phyloP scores from a whole-genome alignment of 1,284 basidiomycete species.

The Melampsora occidentalis region DNA sequence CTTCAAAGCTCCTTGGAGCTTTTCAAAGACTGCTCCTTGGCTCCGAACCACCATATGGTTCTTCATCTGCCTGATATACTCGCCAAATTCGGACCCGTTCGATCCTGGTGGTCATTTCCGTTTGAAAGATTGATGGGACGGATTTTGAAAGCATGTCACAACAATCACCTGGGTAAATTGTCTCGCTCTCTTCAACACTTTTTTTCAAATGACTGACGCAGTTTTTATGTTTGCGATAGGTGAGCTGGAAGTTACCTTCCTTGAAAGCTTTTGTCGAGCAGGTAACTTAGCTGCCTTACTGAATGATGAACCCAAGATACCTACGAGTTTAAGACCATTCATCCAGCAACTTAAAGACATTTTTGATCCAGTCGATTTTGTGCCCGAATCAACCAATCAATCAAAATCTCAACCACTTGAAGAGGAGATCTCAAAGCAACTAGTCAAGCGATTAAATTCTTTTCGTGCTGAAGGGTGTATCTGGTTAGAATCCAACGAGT shows the following conservation, averaged over 20 bases:
- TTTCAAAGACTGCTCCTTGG: background rate
- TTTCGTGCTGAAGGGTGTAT: too few relatives aligned
- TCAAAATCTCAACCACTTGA: too few relatives aligned
- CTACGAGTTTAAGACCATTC: too few relatives aligned
- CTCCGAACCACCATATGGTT: slow-evolving; percentile 12
- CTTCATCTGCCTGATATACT: slow-evolving; percentile 10
- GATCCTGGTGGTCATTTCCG: slow-evolving; percentile 30
- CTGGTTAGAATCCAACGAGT: background rate
- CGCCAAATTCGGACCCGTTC: slow-evolving; percentile 6
- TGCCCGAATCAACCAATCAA: background rate
- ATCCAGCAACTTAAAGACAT: too few relatives aligned
- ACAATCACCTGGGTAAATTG: slow-evolving; percentile 7
- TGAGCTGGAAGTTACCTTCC: background rate
- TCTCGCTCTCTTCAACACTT: background rate
- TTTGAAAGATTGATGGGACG: slow-evolving; percentile 17
- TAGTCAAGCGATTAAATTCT: too few relatives aligned
- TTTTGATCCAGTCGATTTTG: too few relatives aligned
- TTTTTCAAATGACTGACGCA: background rate
- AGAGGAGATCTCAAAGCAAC: too few relatives aligned
- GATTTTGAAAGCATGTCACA: slow-evolving; percentile 13
- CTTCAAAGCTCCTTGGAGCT: background rate
- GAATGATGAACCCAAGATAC: too few relatives aligned
- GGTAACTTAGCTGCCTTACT: background rate
- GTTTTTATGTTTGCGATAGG: background rate
- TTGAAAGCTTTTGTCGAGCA: slow-evolving; percentile 3